Conservation (phyloP, 495 filamentous ascomycete species). For the Xylaria palmicola region DNA sequence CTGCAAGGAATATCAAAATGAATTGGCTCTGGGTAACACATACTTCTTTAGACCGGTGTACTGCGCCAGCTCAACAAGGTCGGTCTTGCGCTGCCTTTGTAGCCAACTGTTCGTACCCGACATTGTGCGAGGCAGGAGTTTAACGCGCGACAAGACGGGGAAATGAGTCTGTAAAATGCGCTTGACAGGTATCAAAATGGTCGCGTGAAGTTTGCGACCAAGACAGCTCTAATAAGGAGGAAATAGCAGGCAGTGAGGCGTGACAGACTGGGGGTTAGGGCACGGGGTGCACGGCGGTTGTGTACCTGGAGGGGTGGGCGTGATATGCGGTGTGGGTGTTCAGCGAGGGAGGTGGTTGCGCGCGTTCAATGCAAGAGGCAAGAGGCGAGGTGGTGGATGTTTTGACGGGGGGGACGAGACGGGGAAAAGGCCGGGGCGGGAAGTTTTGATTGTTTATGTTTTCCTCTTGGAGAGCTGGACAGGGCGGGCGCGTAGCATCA, state of each 20-base stretch:
- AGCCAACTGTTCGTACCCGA: constrained; percentile 65
- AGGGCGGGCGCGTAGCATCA: constrained; percentile 11
- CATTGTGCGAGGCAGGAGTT: constrained; percentile 29
- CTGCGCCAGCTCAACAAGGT: constrained; percentile 73
- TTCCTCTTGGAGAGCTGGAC: constrained; percentile 9
- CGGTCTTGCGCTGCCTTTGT: constrained; percentile 77
- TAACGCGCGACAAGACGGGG: not conserved
- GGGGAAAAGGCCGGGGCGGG: constrained; percentile 5
- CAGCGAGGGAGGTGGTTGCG: constrained; percentile 19
- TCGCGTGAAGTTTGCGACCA: constrained; percentile 37
- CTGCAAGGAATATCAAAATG: constrained; percentile 17
- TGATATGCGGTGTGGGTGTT: not conserved
- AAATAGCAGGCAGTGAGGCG: constrained; percentile 18
- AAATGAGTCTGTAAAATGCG: not conserved
- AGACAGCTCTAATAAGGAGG: constrained; percentile 20
- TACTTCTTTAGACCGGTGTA: constrained; percentile 73
- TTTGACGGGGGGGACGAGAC: constrained; percentile 18
- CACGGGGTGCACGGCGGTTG: constrained; percentile 2
- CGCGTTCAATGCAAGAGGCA: constrained; percentile 17
- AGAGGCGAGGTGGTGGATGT: constrained; percentile 26
- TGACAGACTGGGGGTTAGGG: constrained; percentile 16
- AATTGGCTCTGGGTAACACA: constrained; percentile 30
- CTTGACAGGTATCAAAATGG: constrained; percentile 18
- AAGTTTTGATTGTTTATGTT: constrained; percentile 16
- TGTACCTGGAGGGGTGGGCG: constrained; percentile 1